phyloP scores from a whole-genome alignment of 2,329 filamentous ascomycete species.

The Bipolaris victoriae region DNA sequence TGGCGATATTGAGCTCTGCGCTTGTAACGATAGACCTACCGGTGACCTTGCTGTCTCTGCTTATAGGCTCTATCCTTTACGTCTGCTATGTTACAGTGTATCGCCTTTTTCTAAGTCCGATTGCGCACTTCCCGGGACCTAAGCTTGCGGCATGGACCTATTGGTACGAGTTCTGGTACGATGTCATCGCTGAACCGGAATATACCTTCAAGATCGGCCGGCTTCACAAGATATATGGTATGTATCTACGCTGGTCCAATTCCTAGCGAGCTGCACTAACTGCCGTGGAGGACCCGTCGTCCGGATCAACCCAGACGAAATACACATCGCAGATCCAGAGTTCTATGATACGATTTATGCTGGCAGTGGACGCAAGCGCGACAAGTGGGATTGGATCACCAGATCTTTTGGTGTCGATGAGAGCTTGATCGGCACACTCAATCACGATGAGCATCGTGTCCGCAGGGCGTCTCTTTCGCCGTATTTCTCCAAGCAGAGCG shows the following conservation, averaged over 20 bases:
- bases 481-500: slow-evolving; percentile 31
- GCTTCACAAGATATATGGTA: slow-evolving; percentile 18
- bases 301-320: slow-evolving; percentile 11
- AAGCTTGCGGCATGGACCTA: slow-evolving; percentile 21
- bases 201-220: slow-evolving; percentile 9
- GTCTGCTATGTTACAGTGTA: slow-evolving; percentile 8
- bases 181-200: slow-evolving; percentile 17
- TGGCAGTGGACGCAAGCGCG: background rate
- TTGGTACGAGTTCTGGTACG: slow-evolving; percentile 19
- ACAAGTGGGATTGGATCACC: slow-evolving; percentile 3
- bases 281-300: slow-evolving; percentile 2
- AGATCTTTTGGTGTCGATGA: slow-evolving; percentile 14
- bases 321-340: slow-evolving; percentile 18
- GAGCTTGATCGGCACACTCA: slow-evolving; percentile 24
- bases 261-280: background rate
- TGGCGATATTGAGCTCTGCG: background rate
- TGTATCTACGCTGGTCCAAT: background rate
- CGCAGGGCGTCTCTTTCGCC: slow-evolving; percentile 29
- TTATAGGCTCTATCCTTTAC: background rate
- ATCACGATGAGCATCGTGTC: slow-evolving; percentile 30
- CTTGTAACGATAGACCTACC: background rate
- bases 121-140: slow-evolving; percentile 21
- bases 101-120: slow-evolving; percentile 14
- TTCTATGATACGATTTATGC: slow-evolving; percentile 9
- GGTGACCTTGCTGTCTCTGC: background rate